Conservation (phyloP, 176 grass and related monocot genomes). For the Areca catechu region DNA sequence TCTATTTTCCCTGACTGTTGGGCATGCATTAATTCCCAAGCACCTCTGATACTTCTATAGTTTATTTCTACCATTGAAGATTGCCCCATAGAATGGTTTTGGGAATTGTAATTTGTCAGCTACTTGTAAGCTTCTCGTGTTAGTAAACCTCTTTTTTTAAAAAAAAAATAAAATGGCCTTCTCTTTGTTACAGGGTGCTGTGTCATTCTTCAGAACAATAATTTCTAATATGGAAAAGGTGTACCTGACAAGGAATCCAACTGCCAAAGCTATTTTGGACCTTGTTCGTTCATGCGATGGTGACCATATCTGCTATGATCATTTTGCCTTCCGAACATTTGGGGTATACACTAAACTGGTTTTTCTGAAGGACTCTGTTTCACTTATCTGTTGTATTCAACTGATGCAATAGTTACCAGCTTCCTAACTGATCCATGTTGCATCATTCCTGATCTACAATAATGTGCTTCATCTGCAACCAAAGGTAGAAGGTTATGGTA, state of each 20-base stretch:
- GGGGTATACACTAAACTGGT: constrained; percentile 35
- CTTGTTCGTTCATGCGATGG: constrained; percentile 69
- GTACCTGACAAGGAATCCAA: constrained; percentile 79
- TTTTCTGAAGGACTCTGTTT: constrained; percentile 1
- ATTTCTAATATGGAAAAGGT: constrained; percentile 78
- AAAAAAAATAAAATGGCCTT: too few relatives aligned
- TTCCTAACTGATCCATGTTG: too few relatives aligned
- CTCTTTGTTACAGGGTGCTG: constrained; percentile 57
- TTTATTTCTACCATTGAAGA: too few relatives aligned
- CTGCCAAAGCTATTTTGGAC: constrained; percentile 66
- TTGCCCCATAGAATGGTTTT: too few relatives aligned
- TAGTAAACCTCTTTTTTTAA: too few relatives aligned
- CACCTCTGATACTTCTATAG: too few relatives aligned
- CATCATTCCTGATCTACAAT: too few relatives aligned
- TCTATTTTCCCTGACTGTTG: too few relatives aligned
- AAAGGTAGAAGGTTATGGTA: constrained; percentile 86
- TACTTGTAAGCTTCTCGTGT: too few relatives aligned
- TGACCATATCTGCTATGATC: constrained; percentile 75
- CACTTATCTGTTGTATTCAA: background rate
- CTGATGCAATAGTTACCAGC: background rate
- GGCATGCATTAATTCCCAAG: too few relatives aligned
- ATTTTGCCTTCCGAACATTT: constrained; percentile 94
- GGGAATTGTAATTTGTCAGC: too few relatives aligned
- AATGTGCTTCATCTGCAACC: constrained; percentile 19
- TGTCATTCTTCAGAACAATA: constrained; percentile 57